phyloP scores from a whole-genome alignment of 768 basidiomycete genomes.

The Hygrophorus pudorinus region DNA sequence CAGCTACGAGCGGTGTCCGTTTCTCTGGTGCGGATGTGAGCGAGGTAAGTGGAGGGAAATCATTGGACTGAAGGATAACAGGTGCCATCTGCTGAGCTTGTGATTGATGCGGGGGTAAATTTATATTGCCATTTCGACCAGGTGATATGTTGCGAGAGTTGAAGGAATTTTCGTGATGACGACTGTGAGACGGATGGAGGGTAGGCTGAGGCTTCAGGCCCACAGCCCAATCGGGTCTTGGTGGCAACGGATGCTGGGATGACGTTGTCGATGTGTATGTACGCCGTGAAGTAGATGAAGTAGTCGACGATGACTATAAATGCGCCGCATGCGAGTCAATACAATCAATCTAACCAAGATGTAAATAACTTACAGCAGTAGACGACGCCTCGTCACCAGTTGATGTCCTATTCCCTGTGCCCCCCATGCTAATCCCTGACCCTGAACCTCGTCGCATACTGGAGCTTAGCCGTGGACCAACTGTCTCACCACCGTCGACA shows the following conservation, averaged over 20 bases:
- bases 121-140: slow-evolving; percentile 23
- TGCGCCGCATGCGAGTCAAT: slow-evolving; percentile 12
- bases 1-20: slow-evolving; percentile 42
- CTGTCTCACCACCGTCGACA: slow-evolving; percentile 27
- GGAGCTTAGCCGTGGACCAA: slow-evolving; percentile 57
- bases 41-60: slow-evolving; percentile 63
- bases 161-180: slow-evolving; percentile 11
- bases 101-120: slow-evolving; percentile 14
- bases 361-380: slow-evolving; percentile 48
- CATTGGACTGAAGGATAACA: slow-evolving; percentile 41
- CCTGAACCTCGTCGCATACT: slow-evolving; percentile 32
- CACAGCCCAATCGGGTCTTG: slow-evolving; percentile 85
- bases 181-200: slow-evolving; percentile 36
- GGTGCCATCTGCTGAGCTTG: slow-evolving; percentile 25
- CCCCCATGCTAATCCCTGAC: slow-evolving; percentile 37
- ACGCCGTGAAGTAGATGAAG: slow-evolving; percentile 70
- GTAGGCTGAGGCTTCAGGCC: slow-evolving; percentile 72
- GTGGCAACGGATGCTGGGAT: slow-evolving; percentile 66
- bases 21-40: slow-evolving; percentile 35
- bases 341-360: slow-evolving; percentile 6
- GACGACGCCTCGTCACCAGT: slow-evolving; percentile 68
- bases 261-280: slow-evolving; percentile 70
- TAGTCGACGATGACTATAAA: slow-evolving; percentile 59
- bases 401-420: slow-evolving; percentile 41
- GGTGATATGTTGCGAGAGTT: slow-evolving; percentile 33